Evolutionary conservation across 2,329 filamentous ascomycete species (phyloP), one percentile per base, ranked within the genome.

Genomic region (Phialophora verrucosa): DNA sequence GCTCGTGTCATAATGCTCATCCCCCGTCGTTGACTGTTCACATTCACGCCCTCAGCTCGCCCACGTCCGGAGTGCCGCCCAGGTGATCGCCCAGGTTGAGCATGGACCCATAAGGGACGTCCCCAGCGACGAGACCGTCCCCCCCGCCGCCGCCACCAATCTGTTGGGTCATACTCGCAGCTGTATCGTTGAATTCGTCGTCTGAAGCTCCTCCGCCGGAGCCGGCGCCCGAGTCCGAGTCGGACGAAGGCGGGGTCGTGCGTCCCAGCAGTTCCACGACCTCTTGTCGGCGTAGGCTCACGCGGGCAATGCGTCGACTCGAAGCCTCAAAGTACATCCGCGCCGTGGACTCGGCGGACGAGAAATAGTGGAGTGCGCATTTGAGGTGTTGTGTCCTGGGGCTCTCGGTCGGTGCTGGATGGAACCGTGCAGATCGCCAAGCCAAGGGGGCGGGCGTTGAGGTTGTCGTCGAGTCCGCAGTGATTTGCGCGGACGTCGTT

Each of bases 301-400:
- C 56, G 14, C 63, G 56, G 25, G 63, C 38, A 17, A 31, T 59
- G 10, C 63, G 44, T 56, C 63, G 56, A 27, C 57, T 61, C 11
- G 63, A 59, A 5, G 47, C n/a, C 14, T 61, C 63, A 38, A 65
- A 65, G 44, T 57, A 65, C 23, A 47, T n/a, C 20, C 32, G 20
- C 17, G 63, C 63, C 57, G 49, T 57, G 12, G n/a, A 25, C 25
- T 65, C 63, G 1, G 63, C 63, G 14, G 27, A 32, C 20, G 17
- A 31, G n/a, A 65, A 56, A 29, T 55, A 56, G 14, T 44, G 38
- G 38, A 44, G 38, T 5, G 38, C 38, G 38, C 17, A n/a, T 11
- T 44, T 44, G 38, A 44, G 38, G 17, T 44, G 38, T 44, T 44
- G 38, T 17, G 17, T 44, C 38, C 14, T 44, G 17, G 38, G 14